Evolutionary conservation across 805 yeast genomes (phyloP), one percentile per base, ranked within the genome.

Genomic region (Diddensiella santjacobensis): DNA sequence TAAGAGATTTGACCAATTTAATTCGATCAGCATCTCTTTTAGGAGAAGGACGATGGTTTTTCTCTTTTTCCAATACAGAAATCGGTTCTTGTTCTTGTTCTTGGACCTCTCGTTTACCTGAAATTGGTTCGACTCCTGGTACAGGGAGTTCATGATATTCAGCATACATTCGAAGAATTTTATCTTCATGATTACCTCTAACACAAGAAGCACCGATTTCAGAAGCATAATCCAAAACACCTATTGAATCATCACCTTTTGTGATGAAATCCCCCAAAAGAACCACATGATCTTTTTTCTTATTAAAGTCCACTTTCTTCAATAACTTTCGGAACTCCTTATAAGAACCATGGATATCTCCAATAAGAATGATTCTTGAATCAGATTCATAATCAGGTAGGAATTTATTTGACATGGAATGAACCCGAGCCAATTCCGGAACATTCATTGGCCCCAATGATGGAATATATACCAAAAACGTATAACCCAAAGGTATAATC

Each of bases 111-210:
- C n/a, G 22, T 10, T 11, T 38, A 17, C 43, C 33, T 4, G 23
- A 4, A 17, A 33, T 22, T 23, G 40, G 24, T 33, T 47, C 43
- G 11, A 39, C 31, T 54, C 60, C 15, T 13, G 66, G 67, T 5
- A 38, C 42, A 2, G 54, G 52, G 24, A 80, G 65, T 22, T 77
- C 75, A 64, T 80, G 89, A 58, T 70, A 74, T 50, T 67, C 78
- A 20, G 83, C 79, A 60, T 87, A 87, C 58, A 81, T 69, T 47
- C 80, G 74, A 55, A 90, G 61, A 8, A 84, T 76, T 51, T 80
- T 81, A 52, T 83, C 73, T 65, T 90, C 98, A 65, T 91, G 96
- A 69, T 90, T 90, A 0, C 98, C 97, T 50, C 93, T 69, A 2
- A 90, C 79, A 61, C 96, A 89, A 46, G 78, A 80, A 13, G 86